Conservation (phyloP, 2,329 filamentous ascomycete genomes). For the Talaromyces pinophilus region DNA sequence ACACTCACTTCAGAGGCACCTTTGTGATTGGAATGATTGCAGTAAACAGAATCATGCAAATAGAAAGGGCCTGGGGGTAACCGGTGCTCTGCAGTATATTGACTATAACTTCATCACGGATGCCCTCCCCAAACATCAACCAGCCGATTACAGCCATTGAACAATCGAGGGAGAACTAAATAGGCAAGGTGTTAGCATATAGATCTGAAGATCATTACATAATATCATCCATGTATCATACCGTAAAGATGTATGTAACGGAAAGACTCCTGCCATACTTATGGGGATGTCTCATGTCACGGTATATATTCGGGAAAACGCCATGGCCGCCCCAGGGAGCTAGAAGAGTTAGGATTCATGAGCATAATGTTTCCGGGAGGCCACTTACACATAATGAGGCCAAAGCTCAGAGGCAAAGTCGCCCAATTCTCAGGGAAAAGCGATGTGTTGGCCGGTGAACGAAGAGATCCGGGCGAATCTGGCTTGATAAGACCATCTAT, state of each 20-base stretch:
- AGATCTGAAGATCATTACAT: neutral
- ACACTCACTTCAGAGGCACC: constrained; percentile 72
- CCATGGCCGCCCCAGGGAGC: constrained; percentile 69
- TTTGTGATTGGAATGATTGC: constrained; percentile 94
- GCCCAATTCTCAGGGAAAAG: constrained; percentile 84
- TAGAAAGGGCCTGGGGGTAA: constrained; percentile 72
- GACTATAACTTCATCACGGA: constrained; percentile 84
- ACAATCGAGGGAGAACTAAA: constrained; percentile 73
- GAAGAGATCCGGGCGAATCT: constrained; percentile 75
- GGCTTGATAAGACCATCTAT: constrained; percentile 84
- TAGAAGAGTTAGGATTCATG: constrained; percentile 27
- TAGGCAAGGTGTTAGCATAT: neutral
- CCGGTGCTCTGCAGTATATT: constrained; percentile 76
- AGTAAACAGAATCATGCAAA: constrained; percentile 81
- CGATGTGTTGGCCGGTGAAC: constrained; percentile 75
- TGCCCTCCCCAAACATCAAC: constrained; percentile 92
- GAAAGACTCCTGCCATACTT: constrained; percentile 76
- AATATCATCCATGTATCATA: constrained; percentile 36
- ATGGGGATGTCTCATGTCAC: constrained; percentile 77
- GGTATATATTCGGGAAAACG: constrained; percentile 83
- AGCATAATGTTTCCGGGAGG: neutral
- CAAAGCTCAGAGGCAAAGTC: constrained; percentile 83
- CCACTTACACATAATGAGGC: constrained; percentile 73
- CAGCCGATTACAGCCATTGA: constrained; percentile 80
- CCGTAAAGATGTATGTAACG: constrained; percentile 81